Evolutionary conservation across 1,284 basidiomycete species (phyloP).

Genomic region (Bondarzewia mesenterica): DNA sequence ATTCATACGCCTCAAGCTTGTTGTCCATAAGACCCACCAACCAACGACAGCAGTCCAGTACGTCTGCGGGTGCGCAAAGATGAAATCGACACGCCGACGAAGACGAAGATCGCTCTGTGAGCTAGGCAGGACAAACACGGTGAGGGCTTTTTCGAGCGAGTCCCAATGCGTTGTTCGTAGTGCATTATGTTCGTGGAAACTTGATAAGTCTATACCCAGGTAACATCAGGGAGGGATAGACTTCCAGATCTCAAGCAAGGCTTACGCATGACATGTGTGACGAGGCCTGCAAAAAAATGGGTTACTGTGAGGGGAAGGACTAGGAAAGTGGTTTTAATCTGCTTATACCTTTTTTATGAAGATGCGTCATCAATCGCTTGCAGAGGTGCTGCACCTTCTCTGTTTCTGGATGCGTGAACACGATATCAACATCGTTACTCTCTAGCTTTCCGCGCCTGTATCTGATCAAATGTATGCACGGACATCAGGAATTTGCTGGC

Average conservation of each 20-base stretch:
- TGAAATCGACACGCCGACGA: constrained; percentile 65
- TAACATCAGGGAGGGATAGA: background rate
- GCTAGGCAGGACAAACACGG: constrained; percentile 53
- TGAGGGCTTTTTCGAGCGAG: constrained; percentile 63
- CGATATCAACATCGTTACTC: constrained; percentile 75
- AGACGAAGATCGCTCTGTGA: constrained; percentile 15
- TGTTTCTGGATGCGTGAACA: constrained; percentile 59
- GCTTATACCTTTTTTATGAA: constrained; percentile 43
- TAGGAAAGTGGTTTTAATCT: background rate
- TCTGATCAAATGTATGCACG: constrained; percentile 27
- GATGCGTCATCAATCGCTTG: constrained; percentile 38
- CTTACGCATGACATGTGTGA: constrained; percentile 66
- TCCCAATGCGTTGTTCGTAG: constrained; percentile 54
- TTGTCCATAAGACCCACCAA: constrained; percentile 38
- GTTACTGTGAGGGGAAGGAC: background rate
- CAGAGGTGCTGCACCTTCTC: constrained; percentile 42
- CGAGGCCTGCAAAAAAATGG: constrained; percentile 36
- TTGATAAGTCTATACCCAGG: constrained; percentile 36
- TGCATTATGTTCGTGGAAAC: constrained; percentile 45
- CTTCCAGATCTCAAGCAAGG: constrained; percentile 4
- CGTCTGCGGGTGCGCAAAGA: constrained; percentile 56
- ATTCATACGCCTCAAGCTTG: background rate
- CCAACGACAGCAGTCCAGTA: constrained; percentile 79
- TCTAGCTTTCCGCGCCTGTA: constrained; percentile 68
- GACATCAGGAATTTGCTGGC: too few relatives aligned